Evolutionary conservation across 192 early-diverging fungal species (phyloP).

Genomic region (Entomortierella beljakovae): DNA sequence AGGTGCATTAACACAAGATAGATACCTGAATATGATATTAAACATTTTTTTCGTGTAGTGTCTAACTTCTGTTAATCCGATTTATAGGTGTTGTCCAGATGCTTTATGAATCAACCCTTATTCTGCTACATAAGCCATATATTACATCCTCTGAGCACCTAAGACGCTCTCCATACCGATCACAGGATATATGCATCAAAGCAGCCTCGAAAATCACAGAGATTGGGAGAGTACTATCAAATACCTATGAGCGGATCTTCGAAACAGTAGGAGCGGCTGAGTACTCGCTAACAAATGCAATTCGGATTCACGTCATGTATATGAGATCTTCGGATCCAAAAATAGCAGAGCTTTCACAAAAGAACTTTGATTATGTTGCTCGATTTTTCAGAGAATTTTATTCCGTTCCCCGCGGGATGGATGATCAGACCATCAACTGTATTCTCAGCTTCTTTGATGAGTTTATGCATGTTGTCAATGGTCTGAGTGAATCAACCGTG

Average conservation of each 20-base stretch:
- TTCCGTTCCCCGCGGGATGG: slow-evolving; percentile 17
- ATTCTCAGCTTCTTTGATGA: slow-evolving; percentile 48
- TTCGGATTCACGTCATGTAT: slow-evolving; percentile 44
- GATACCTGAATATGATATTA: not conserved
- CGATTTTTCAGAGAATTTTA: slow-evolving; percentile 44
- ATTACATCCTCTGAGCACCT: slow-evolving; percentile 9
- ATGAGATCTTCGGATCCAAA: slow-evolving; percentile 31
- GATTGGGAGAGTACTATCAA: slow-evolving; percentile 17
- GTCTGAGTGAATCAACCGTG: slow-evolving; percentile 39
- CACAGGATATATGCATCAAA: slow-evolving; percentile 46
- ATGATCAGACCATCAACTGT: slow-evolving; percentile 40
- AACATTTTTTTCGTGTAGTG: not conserved
- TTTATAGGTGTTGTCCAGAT: slow-evolving; percentile 42
- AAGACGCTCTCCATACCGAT: slow-evolving; percentile 18
- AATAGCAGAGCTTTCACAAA: not conserved
- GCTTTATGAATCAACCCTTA: slow-evolving; percentile 41
- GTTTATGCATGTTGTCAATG: slow-evolving; percentile 39
- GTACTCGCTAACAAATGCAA: slow-evolving; percentile 28
- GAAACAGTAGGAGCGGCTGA: slow-evolving; percentile 24
- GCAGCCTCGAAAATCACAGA: slow-evolving; percentile 41
- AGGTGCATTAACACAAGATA: not conserved
- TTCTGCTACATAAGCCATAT: slow-evolving; percentile 43
- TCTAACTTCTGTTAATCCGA: not conserved
- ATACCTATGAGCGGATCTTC: slow-evolving; percentile 23
- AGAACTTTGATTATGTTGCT: slow-evolving; percentile 34